Percentiles rank a stretch among this genome's conserved stretches.
phyloP scores from a whole-genome alignment of 805 yeast species.

The Cyberlindnera maritima region DNA sequence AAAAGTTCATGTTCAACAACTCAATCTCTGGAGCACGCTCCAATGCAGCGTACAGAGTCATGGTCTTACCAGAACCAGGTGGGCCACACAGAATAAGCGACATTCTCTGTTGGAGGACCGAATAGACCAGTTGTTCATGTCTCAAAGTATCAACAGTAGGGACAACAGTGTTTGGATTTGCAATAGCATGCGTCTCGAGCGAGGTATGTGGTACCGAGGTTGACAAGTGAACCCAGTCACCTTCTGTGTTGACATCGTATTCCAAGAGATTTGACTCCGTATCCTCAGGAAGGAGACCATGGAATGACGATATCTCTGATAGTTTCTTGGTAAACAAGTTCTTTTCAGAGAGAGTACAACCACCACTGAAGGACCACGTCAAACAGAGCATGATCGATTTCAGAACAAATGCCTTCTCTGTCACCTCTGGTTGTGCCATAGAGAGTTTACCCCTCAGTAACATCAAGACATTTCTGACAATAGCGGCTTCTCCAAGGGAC shows the following conservation, averaged over 20 bases:
- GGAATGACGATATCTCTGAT: slow-evolving; percentile 19
- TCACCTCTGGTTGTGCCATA: too few species aligned
- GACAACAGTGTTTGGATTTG: slow-evolving; percentile 61
- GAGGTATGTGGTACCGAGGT: slow-evolving; percentile 51
- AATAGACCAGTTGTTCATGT: slow-evolving; percentile 59
- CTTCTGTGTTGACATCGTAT: slow-evolving; percentile 43
- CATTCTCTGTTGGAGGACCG: slow-evolving; percentile 51
- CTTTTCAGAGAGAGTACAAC: slow-evolving; percentile 39
- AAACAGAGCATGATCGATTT: slow-evolving; percentile 33
- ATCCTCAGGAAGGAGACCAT: slow-evolving; percentile 15
- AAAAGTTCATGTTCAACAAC: slow-evolving; percentile 71
- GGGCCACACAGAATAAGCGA: slow-evolving; percentile 87
- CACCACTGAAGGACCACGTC: slow-evolving; percentile 69
- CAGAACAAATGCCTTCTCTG: slow-evolving; percentile 9
- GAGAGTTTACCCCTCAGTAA: not conserved
- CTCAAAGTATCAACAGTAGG: slow-evolving; percentile 77
- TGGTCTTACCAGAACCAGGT: slow-evolving; percentile 96
- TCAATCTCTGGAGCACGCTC: slow-evolving; percentile 55
- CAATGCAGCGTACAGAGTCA: slow-evolving; percentile 75
- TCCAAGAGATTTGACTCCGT: slow-evolving; percentile 26
- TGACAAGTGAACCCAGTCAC: slow-evolving; percentile 47
- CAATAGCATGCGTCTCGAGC: slow-evolving; percentile 36
- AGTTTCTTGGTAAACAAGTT: slow-evolving; percentile 34
- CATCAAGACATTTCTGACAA: slow-evolving; percentile 6
- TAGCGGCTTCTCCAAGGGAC: not conserved